Evolutionary conservation across 2,329 filamentous ascomycete species (phyloP).

Genomic region (Paecilomyces formosus): DNA sequence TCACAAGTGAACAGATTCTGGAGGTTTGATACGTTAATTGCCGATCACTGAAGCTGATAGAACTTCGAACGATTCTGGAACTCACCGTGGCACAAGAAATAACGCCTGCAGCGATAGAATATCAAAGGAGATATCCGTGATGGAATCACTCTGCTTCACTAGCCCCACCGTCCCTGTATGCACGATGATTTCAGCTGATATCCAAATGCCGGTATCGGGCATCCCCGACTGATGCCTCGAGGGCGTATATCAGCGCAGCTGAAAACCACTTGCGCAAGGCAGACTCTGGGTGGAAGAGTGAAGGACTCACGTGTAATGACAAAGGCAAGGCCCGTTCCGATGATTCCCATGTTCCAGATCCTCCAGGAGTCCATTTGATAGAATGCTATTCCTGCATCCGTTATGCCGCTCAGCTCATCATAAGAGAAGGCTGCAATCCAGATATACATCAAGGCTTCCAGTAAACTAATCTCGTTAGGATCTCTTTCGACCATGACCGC

Average conservation of each 20-base stretch:
- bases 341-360: conserved; percentile 65
- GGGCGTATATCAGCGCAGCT: neutral
- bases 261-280: conserved; percentile 11
- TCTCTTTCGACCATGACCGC: conserved; percentile 72
- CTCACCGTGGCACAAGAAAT: conserved; percentile 70
- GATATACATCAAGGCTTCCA: conserved; percentile 69
- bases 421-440: conserved; percentile 86
- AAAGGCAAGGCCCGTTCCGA: conserved; percentile 64
- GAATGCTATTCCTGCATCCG: conserved; percentile 79
- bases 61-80: conserved; percentile 2
- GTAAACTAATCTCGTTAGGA: conserved; percentile 55
- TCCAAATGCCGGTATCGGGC: neutral
- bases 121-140: conserved; percentile 78
- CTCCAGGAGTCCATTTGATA: conserved; percentile 82
- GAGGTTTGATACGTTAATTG: conserved; percentile 5
- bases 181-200: neutral
- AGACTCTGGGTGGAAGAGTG: conserved; percentile 7
- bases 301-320: conserved; percentile 59
- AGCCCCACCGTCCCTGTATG: conserved; percentile 59
- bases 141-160: conserved; percentile 48
- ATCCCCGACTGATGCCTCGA: neutral
- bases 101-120: conserved; percentile 83
- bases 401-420: conserved; percentile 77
- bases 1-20: conserved; percentile 78
- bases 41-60: conserved; percentile 2